phyloP scores from a whole-genome alignment of 1,284 basidiomycete genomes.

The Cryptococcus sp. region DNA sequence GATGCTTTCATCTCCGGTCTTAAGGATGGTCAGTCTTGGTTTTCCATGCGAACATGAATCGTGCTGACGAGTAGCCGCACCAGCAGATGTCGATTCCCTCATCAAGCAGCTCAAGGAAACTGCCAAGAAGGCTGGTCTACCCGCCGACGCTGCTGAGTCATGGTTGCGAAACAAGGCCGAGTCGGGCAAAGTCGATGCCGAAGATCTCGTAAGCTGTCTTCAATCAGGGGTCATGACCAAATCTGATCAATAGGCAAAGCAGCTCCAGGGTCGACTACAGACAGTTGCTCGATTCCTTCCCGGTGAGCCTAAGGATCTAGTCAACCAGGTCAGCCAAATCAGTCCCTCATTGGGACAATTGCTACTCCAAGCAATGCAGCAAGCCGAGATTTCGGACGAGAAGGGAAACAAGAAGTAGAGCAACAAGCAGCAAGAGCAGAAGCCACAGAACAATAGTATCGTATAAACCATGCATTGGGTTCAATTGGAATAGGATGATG shows the following conservation, averaged over 20 bases:
- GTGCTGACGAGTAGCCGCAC: slow-evolving; percentile 25
- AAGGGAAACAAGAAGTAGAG: slow-evolving; percentile 27
- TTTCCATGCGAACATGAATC: too few relatives aligned
- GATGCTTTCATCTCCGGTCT: slow-evolving; percentile 39
- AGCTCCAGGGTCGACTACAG: slow-evolving; percentile 31
- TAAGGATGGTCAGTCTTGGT: slow-evolving; percentile 37
- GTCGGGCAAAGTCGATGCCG: slow-evolving; percentile 38
- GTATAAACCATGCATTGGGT: not conserved
- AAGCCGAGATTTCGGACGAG: slow-evolving; percentile 32
- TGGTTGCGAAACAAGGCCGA: slow-evolving; percentile 37
- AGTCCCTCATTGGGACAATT: slow-evolving; percentile 41
- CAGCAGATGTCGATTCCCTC: slow-evolving; percentile 41
- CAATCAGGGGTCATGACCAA: too few relatives aligned
- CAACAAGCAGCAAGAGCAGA: too few relatives aligned
- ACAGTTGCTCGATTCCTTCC: slow-evolving; percentile 32
- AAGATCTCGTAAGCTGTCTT: slow-evolving; percentile 23
- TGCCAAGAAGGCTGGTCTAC: slow-evolving; percentile 44
- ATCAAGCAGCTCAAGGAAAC: slow-evolving; percentile 40
- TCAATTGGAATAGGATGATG: too few relatives aligned
- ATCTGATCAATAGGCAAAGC: slow-evolving; percentile 24
- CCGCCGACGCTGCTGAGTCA: slow-evolving; percentile 37
- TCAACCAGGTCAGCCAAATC: slow-evolving; percentile 36
- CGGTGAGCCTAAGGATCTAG: slow-evolving; percentile 36
- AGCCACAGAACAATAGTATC: not conserved
- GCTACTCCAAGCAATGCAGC: slow-evolving; percentile 34